These are phyloP conservation scores for Scedosporium minutisporum DNA, from an alignment of 2,329 filamentous ascomycete genomes.

Conservation along the genomic window DNA sequence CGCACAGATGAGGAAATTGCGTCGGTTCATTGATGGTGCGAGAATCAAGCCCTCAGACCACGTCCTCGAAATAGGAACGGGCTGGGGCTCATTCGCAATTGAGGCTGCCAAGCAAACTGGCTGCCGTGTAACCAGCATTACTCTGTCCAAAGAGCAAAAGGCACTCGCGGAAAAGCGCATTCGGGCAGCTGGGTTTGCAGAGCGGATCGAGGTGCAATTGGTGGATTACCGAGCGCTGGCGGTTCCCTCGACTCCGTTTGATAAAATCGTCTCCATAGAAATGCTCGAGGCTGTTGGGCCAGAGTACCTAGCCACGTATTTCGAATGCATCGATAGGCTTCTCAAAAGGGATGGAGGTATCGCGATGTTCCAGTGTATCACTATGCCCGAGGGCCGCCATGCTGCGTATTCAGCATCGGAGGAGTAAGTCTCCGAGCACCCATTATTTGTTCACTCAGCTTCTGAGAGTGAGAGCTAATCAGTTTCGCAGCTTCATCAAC, in stretches of 20 bases:
- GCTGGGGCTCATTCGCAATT: conserved; percentile 68
- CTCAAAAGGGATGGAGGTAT: conserved; percentile 58
- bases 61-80: conserved; percentile 65
- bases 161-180: conserved; percentile 57
- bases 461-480: conserved; percentile 3
- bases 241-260: conserved; percentile 44
- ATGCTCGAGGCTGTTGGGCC: conserved; percentile 68
- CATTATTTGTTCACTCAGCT: not conserved
- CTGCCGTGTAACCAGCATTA: conserved; percentile 60
- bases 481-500: conserved; percentile 49
- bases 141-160: conserved; percentile 61
- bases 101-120: conserved; percentile 55
- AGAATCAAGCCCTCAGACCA: conserved; percentile 56
- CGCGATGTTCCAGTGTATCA: conserved; percentile 67
- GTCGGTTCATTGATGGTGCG: conserved; percentile 55
- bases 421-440: conserved; percentile 35
- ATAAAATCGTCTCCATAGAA: conserved; percentile 67
- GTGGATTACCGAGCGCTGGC: conserved; percentile 59
- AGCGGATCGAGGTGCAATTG: conserved; percentile 54
- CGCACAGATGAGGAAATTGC: conserved; percentile 59
- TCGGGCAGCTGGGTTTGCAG: conserved; percentile 44
- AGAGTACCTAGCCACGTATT: conserved; percentile 59
- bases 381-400: conserved; percentile 61
- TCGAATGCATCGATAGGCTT: conserved; percentile 51
- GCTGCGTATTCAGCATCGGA: conserved; percentile 55